A percentile compares a stretch with the other conserved stretches of the same genome.
phyloP scores from a whole-genome alignment of 225 moss, liverwort and hornwort genomes.

The Thuidium tamariscinum region DNA sequence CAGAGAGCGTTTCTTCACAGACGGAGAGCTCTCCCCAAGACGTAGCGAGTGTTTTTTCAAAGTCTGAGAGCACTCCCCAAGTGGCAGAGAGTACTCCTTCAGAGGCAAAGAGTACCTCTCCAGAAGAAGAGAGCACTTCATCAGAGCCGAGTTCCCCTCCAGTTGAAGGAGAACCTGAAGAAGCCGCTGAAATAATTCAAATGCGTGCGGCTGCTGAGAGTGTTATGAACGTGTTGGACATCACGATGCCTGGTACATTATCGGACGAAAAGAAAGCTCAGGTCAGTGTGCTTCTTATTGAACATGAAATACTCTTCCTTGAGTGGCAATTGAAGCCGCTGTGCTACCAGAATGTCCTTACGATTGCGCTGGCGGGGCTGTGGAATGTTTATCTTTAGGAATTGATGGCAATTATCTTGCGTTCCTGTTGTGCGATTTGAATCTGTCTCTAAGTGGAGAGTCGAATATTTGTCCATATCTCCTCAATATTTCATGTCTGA shows the following conservation, averaged over 20 bases:
- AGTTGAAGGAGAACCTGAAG: constrained; percentile 47
- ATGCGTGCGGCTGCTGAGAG: constrained; percentile 64
- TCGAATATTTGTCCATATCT: not conserved
- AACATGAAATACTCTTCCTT: not conserved
- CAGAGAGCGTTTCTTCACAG: not conserved
- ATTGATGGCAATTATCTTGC: not conserved
- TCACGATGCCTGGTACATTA: constrained; percentile 87
- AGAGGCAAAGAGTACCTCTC: not conserved
- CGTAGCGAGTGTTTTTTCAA: not conserved
- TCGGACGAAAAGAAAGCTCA: constrained; percentile 56
- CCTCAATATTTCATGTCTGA: not conserved
- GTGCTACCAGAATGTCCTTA: not conserved
- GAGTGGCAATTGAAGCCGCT: not conserved
- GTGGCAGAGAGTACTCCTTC: not conserved
- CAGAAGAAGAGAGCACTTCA: not conserved
- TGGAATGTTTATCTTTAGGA: not conserved
- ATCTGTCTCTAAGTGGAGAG: not conserved
- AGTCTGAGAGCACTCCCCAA: not conserved
- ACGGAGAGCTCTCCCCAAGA: not conserved
- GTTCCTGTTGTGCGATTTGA: not conserved
- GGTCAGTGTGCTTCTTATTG: constrained; percentile 20
- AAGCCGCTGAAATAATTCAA: constrained; percentile 33
- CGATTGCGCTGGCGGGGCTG: not conserved
- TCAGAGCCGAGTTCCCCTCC: not conserved
- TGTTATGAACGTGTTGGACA: constrained; percentile 93